Conservation (phyloP, 2,329 filamentous ascomycete genomes). For the Calonectria pauciramosa region DNA sequence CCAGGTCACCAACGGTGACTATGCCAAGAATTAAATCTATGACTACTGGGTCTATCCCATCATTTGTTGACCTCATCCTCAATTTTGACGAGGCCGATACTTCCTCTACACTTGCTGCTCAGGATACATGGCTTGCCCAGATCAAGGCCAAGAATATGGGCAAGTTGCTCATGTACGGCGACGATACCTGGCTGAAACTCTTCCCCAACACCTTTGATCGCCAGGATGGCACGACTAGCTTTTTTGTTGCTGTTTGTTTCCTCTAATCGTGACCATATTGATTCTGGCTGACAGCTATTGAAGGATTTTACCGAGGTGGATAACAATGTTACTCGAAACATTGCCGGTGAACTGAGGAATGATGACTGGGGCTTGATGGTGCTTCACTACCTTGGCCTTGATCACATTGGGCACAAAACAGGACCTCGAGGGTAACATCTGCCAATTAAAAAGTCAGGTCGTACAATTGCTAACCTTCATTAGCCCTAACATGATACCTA, state of each 20-base stretch:
- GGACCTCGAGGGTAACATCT: slow-evolving; percentile 80
- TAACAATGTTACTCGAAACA: slow-evolving; percentile 94
- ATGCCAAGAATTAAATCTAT: slow-evolving; percentile 99
- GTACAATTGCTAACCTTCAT: slow-evolving; percentile 16
- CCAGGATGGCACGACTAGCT: slow-evolving; percentile 93
- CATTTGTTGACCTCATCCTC: slow-evolving; percentile 95
- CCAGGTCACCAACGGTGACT: slow-evolving; percentile 96
- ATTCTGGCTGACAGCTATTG: slow-evolving; percentile 10
- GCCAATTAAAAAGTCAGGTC: neutral
- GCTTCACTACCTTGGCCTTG: slow-evolving; percentile 93
- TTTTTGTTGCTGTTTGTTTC: slow-evolving; percentile 92
- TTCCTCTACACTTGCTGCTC: slow-evolving; percentile 85
- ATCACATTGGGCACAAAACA: slow-evolving; percentile 98
- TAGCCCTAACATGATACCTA: slow-evolving; percentile 91
- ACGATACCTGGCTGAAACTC: slow-evolving; percentile 98
- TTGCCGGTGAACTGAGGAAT: slow-evolving; percentile 80
- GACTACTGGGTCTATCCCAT: slow-evolving; percentile 97
- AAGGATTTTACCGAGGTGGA: slow-evolving; percentile 99
- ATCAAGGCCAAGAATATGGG: slow-evolving; percentile 80
- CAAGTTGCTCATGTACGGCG: slow-evolving; percentile 93
- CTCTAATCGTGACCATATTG: neutral
- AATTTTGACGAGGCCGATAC: slow-evolving; percentile 97
- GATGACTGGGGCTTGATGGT: slow-evolving; percentile 94
- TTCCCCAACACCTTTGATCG: slow-evolving; percentile 92
- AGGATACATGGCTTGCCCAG: slow-evolving; percentile 97